These are phyloP conservation scores for Picea glauca DNA, from an alignment of 75 land plant genomes.

Conservation along the genomic window DNA sequence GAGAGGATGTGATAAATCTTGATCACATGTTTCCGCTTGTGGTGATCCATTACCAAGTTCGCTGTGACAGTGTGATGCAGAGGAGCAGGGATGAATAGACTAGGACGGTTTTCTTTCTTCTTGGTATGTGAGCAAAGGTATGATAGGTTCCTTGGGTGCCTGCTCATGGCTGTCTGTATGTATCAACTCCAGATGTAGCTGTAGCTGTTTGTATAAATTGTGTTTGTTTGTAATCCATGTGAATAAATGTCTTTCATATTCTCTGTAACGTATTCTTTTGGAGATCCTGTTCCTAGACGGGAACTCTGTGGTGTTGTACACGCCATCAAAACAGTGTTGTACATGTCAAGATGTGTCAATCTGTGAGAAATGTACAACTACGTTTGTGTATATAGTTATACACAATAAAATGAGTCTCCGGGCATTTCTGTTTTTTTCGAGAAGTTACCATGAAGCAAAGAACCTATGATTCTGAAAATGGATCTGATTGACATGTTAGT, in stretches of 20 bases:
- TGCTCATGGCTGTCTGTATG: neutral
- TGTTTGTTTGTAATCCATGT: neutral
- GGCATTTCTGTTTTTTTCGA: too few relatives aligned
- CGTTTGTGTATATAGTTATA: neutral
- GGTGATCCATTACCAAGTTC: neutral
- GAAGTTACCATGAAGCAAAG: too few relatives aligned
- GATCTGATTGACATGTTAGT: too few relatives aligned
- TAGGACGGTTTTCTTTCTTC: neutral
- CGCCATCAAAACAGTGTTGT: too few relatives aligned
- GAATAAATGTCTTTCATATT: neutral
- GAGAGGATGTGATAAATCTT: neutral
- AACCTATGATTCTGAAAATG: too few relatives aligned
- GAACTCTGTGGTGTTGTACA: neutral
- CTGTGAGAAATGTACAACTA: constrained; percentile 1
- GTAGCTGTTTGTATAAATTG: neutral
- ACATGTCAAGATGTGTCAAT: neutral
- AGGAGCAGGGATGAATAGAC: neutral
- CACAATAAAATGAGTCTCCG: neutral
- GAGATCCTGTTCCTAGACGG: constrained; percentile 1
- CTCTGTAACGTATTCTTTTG: neutral
- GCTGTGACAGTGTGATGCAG: neutral
- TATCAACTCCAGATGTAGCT: neutral
- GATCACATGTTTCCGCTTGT: neutral
- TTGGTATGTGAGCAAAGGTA: neutral
- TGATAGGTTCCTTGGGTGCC: neutral